phyloP scores from a whole-genome alignment of 495 filamentous ascomycete genomes.

The Amorphotheca resinae region DNA sequence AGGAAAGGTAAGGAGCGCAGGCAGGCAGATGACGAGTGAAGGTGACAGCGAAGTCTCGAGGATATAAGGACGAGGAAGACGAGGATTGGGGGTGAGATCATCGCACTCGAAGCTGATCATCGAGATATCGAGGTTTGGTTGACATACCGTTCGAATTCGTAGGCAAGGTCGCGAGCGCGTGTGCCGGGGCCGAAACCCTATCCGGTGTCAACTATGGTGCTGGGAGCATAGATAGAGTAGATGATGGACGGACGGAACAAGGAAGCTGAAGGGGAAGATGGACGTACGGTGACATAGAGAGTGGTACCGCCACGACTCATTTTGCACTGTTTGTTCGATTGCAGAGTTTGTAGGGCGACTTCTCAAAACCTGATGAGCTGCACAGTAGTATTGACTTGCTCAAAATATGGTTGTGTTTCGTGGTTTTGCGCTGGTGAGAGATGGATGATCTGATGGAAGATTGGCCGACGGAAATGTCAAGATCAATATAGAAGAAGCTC shows the following conservation, averaged over 20 bases:
- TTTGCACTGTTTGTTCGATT: constrained; percentile 13
- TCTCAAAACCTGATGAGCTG: too few relatives aligned
- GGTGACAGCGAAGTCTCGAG: constrained; percentile 24
- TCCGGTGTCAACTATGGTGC: constrained; percentile 24
- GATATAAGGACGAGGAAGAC: constrained; percentile 23
- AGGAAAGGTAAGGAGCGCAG: constrained; percentile 21
- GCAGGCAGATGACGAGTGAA: constrained; percentile 26
- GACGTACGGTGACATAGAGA: constrained; percentile 62
- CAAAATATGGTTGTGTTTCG: too few relatives aligned
- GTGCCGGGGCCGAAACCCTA: constrained; percentile 94
- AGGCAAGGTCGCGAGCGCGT: constrained; percentile 97
- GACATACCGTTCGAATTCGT: constrained; percentile 99
- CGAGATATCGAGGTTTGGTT: constrained; percentile 30
- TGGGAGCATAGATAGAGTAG: too few relatives aligned
- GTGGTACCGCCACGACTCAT: constrained; percentile 95
- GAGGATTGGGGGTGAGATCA: constrained; percentile 27
- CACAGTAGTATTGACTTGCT: too few relatives aligned
- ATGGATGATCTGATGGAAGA: too few relatives aligned
- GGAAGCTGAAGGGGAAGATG: constrained; percentile 1
- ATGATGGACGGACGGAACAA: too few relatives aligned
- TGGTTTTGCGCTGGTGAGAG: too few relatives aligned
- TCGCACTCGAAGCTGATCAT: constrained; percentile 32
- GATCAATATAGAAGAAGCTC: too few relatives aligned
- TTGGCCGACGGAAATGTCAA: too few relatives aligned
- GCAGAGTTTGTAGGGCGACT: not conserved